These are phyloP conservation scores for Trapa bicornis DNA, from an alignment of 345 rosid genomes.

Conservation along the genomic window DNA sequence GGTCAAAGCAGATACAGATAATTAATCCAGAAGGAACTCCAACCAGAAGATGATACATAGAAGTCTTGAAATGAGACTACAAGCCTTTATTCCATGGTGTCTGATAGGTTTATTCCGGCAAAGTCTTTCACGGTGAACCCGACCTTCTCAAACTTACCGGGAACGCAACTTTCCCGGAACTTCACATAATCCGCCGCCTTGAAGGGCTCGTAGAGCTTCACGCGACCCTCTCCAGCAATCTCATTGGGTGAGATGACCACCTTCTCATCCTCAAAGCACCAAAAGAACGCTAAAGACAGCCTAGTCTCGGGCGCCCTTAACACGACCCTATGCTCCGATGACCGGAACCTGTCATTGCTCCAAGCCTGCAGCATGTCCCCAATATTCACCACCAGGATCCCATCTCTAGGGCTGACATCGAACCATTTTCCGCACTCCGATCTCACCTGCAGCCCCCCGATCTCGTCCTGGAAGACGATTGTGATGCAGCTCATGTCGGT, in stretches of 20 bases:
- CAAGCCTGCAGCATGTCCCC: constrained; percentile 84
- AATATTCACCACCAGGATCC: constrained; percentile 54
- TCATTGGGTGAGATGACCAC: constrained; percentile 43
- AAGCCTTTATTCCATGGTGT: background rate
- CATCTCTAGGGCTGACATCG: constrained; percentile 40
- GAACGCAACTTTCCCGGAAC: constrained; percentile 49
- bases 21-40: background rate
- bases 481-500: constrained; percentile 87
- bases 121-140: constrained; percentile 51
- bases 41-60: background rate
- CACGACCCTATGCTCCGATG: constrained; percentile 69
- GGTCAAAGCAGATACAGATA: background rate
- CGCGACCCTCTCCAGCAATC: constrained; percentile 35
- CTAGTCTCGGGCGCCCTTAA: constrained; percentile 29
- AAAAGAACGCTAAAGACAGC: constrained; percentile 54
- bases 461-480: constrained; percentile 53
- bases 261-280: constrained; percentile 68
- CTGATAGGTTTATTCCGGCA: constrained; percentile 24
- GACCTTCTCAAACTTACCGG: constrained; percentile 56
- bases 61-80: background rate
- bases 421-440: constrained; percentile 46
- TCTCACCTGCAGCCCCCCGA: constrained; percentile 73
- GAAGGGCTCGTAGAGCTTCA: constrained; percentile 37
- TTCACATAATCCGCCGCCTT: constrained; percentile 45
- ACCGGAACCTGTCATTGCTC: constrained; percentile 59